Conservation (phyloP, 106 monocot species). For the Dendrobium huoshanense region DNA sequence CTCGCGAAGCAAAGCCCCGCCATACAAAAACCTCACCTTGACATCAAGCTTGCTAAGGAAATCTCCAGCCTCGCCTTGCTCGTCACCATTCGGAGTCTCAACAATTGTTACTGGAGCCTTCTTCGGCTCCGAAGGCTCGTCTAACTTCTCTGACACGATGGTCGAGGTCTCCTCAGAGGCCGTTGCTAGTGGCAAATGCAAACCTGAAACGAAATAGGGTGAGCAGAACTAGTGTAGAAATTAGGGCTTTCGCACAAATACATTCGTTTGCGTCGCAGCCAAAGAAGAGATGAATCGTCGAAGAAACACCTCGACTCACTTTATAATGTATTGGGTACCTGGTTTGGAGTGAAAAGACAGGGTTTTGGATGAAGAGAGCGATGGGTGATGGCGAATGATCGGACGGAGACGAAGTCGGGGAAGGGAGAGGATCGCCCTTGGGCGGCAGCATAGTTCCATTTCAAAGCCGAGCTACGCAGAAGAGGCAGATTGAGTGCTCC, state of each 20-base stretch:
- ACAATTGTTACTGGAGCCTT: not conserved
- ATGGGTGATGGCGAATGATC: not conserved
- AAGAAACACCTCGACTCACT: no score
- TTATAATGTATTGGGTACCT: not conserved
- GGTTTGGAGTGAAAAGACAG: not conserved
- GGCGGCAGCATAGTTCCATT: not conserved
- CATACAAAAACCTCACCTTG: not conserved
- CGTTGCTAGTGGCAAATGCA: not conserved
- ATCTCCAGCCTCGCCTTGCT: not conserved
- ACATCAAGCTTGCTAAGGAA: not conserved
- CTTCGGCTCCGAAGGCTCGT: not conserved
- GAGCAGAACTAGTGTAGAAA: not conserved
- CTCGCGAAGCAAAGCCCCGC: not conserved
- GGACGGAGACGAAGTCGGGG: not conserved
- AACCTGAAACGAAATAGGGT: not conserved
- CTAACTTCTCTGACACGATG: constrained; percentile 1
- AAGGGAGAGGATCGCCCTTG: not conserved
- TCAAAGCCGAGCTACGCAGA: not conserved
- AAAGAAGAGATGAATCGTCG: not conserved
- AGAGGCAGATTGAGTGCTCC: not conserved
- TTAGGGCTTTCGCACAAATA: not conserved
- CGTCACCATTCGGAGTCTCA: not conserved
- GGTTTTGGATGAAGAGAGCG: not conserved
- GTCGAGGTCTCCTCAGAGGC: constrained; percentile 2
- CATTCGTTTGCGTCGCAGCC: not conserved